Conservation (phyloP, 1,139 yeast genomes). For the Blastobotrys capitulatus region DNA sequence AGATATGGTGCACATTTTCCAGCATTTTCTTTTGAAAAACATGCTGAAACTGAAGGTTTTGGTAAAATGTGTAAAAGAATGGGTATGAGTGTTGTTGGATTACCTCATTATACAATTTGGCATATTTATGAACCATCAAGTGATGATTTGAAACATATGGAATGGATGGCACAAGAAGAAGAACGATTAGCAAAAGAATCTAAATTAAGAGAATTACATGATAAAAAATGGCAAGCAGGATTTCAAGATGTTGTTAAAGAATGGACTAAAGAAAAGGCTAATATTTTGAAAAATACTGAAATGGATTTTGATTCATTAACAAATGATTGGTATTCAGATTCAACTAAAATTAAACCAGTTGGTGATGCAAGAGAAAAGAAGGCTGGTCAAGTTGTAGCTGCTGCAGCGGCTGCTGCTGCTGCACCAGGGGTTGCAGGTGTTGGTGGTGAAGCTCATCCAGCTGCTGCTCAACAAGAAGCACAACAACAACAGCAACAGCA, state of each 20-base stretch:
- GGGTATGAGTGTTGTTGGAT: conserved; percentile 77
- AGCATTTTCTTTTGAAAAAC: conserved; percentile 83
- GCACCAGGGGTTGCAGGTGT: conserved; percentile 1
- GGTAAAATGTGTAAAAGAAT: conserved; percentile 78
- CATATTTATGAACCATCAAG: conserved; percentile 86
- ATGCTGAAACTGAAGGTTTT: conserved; percentile 91
- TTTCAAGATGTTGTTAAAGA: conserved; percentile 65
- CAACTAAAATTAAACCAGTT: conserved; percentile 4
- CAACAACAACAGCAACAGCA: not conserved
- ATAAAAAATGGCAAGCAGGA: conserved; percentile 70
- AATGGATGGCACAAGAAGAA: conserved; percentile 94
- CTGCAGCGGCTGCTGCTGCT: not conserved
- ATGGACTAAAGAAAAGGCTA: conserved; percentile 63
- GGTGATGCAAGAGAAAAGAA: not conserved
- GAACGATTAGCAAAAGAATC: conserved; percentile 65
- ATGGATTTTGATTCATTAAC: conserved; percentile 27
- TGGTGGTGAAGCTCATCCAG: not conserved
- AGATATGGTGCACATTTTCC: conserved; percentile 82
- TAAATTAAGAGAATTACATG: conserved; percentile 60
- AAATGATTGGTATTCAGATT: conserved; percentile 22
- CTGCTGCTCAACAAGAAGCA: not conserved
- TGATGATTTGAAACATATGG: conserved; percentile 88
- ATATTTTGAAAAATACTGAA: conserved; percentile 70
- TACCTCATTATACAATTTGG: conserved; percentile 90
- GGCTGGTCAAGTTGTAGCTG: not conserved